Evolutionary conservation across 805 yeast species (phyloP), one percentile per base, ranked within the genome.

Genomic region (Yarrowia keelungensis): DNA sequence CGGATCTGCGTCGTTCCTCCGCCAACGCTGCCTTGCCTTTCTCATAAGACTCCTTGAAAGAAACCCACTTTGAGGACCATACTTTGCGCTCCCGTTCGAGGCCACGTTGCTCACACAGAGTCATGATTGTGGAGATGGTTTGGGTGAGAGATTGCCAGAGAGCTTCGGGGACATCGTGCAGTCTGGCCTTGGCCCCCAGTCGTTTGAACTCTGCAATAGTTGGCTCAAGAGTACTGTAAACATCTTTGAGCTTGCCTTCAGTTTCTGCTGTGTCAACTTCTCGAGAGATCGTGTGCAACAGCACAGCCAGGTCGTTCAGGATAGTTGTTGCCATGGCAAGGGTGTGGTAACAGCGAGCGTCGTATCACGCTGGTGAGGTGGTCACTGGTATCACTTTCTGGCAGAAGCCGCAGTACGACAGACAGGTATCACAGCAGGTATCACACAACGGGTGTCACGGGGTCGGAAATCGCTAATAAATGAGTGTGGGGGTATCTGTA

Each of bases 1-100:
- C 22, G 38, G 11, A n/a, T 22, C 64, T 49, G 22, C 15, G 42
- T 26, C 64, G 64, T 19, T 56, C 64, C 12, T 42, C 64, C n/a
- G 49, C 49, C 1, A 56, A 26, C 8, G 64, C 64, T 15, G 64
- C 38, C 32, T 56, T 56, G 50, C 64, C 64, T 16, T 56, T 56
- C 42, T 56, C 50, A 26, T 56, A 56, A 3, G 64, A 42, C 49
- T 42, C 41, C 26, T 42, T 56, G 49, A 56, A 56, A 10, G 49
- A 9, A 26, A 16, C 12, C 32, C 45, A 56, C 26, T 42, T 43
- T 9, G 64, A 42, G 4, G 64, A 32, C 64, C 64, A 56, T 26
- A 12, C 7, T 5, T 43, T 19, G 7, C 39, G 49, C 16, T 56
- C 64, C 9, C n/a, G 32, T 8, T 42, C 64, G 3, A 43, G 41